Evolutionary conservation across 306 rosid genomes (phyloP), one percentile per base, ranked within the genome.

Genomic region (Vigna hirtella): DNA sequence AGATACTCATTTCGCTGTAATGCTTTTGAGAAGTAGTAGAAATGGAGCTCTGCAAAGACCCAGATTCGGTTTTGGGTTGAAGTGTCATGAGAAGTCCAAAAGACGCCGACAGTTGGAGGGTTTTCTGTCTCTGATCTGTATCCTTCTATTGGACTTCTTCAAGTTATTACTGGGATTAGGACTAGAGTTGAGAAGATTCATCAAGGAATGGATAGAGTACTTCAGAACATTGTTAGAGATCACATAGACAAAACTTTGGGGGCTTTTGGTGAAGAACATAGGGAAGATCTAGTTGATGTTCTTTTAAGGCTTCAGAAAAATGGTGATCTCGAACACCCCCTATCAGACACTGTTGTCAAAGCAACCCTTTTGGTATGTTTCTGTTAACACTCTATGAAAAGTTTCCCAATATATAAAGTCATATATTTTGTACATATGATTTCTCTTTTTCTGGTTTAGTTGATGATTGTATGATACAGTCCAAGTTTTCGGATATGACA

Each of bases 221-320:
- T 76, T 69, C 81, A 63, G 43, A 76, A 42, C 42, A 61, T 76
- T 40, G 61, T 81, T 0, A 61, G 28, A 5, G 77, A 69, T 61
- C 85, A 67, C 32, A 36, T 53, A 45, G 66, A 69, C 10, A 81
- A 36, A 51, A 43, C 2, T 47, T 2, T 38, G 8, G 59, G 26
- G 40, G 57, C 13, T 24, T 20, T 2, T 40, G 53, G 8, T 16
- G 77, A 32, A 40, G 55, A 53, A 17, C 30, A 20, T 15, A 40
- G 52, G 12, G 76, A 81, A 57, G 76, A 81, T 74, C 17, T 81
- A 20, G 84, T 81, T 66, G 84, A 81, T 81, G 70, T 81, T 74
- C 84, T 81, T 57, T 36, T 81, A 57, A 74, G 64, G 66, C 81
- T 75, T 68, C 81, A 81, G 51, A 75, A 61, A 28, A 79, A 81